phyloP scores from a whole-genome alignment of 768 basidiomycete species.

The Chalciporus sphaerocephalus region DNA sequence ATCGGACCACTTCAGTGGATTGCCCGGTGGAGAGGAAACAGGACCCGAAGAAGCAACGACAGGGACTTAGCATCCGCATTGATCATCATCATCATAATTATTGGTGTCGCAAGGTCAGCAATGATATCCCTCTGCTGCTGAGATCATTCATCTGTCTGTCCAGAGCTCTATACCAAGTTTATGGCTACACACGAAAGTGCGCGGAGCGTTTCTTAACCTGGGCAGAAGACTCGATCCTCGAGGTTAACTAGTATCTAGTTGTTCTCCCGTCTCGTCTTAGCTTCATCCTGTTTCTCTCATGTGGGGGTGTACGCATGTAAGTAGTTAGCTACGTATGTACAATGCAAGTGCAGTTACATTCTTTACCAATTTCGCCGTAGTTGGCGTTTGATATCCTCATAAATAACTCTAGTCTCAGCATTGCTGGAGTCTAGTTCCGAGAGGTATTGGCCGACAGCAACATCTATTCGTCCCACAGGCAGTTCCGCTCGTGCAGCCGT shows the following conservation, averaged over 20 bases:
- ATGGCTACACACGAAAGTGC: constrained; percentile 53
- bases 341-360: constrained; percentile 6
- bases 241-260: constrained; percentile 57
- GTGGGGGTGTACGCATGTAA: constrained; percentile 14
- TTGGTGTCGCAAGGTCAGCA: constrained; percentile 60
- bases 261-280: constrained; percentile 1
- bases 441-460: constrained; percentile 70
- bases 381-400: constrained; percentile 69
- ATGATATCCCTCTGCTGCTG: not conserved
- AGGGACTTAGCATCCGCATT: constrained; percentile 65
- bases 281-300: constrained; percentile 2
- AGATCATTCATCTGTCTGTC: constrained; percentile 8
- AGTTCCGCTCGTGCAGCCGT: constrained; percentile 58
- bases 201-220: constrained; percentile 60
- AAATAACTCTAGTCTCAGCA: constrained; percentile 56
- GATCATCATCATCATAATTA: constrained; percentile 53
- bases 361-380: constrained; percentile 68
- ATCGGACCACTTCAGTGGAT: constrained; percentile 68
- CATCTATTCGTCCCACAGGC: constrained; percentile 73
- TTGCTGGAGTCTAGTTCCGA: constrained; percentile 61
- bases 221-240: constrained; percentile 78
- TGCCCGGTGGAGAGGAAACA: constrained; percentile 58
- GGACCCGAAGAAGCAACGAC: constrained; percentile 47
- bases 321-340: constrained; percentile 9
- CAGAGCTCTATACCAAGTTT: constrained; percentile 71